Percentiles rank a stretch among this genome's conserved stretches.
Evolutionary conservation across 176 grass and related monocot genomes (phyloP).

Genomic region (Puccinellia tenuiflora): DNA sequence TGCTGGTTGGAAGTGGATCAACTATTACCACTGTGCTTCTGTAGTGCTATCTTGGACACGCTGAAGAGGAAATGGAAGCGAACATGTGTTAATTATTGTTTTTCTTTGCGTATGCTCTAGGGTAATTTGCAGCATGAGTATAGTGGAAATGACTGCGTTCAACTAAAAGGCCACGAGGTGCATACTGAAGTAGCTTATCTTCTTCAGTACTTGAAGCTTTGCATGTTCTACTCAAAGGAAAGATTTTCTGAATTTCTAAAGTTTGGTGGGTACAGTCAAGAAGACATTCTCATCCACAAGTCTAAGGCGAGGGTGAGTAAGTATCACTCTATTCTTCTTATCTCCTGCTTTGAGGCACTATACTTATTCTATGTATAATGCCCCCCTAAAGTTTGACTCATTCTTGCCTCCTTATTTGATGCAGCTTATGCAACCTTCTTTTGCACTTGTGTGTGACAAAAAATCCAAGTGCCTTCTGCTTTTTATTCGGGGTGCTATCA

Average conservation of each 20-base stretch:
- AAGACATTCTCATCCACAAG: conserved; percentile 68
- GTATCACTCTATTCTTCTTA: conserved; percentile 18
- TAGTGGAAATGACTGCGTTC: conserved; percentile 58
- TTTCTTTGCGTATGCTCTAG: conserved; percentile 17
- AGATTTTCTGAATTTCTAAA: conserved; percentile 69
- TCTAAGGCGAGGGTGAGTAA: conserved; percentile 86
- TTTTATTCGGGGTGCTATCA: conserved; percentile 80
- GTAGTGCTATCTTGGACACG: neutral
- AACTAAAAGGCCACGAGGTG: conserved; percentile 60
- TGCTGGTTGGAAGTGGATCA: neutral
- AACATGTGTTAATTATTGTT: neutral
- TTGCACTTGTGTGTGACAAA: conserved; percentile 58
- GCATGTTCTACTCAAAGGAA: conserved; percentile 87
- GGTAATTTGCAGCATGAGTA: conserved; percentile 67
- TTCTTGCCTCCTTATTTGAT: conserved; percentile 16
- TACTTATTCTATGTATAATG: neutral
- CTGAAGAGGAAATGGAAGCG: neutral
- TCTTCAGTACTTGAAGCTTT: conserved; percentile 69
- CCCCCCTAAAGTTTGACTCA: neutral
- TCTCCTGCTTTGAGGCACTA: neutral
- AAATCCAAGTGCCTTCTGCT: conserved; percentile 71
- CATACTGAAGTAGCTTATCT: conserved; percentile 55
- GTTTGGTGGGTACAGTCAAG: conserved; percentile 64
- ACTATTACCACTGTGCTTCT: neutral
- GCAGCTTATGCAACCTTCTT: conserved; percentile 85